A percentile compares a stretch with the other conserved stretches of the same genome.
Evolutionary conservation across 2,329 filamentous ascomycete genomes (phyloP).

Genomic region (Pyricularia sp.): DNA sequence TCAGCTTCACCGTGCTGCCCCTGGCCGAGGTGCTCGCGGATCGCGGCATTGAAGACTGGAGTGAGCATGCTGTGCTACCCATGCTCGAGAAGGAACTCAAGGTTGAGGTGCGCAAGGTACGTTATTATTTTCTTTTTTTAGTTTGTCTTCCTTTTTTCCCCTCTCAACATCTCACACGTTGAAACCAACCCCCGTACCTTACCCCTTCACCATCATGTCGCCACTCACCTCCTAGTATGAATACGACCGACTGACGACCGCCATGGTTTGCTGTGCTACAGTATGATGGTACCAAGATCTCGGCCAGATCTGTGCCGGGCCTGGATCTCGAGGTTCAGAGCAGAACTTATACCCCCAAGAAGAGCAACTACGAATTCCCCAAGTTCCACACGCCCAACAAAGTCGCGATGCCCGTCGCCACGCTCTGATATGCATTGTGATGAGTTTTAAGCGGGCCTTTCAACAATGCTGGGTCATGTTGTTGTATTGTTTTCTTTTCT

Average conservation of each 20-base stretch:
- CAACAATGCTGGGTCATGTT: background rate
- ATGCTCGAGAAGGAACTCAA: slow-evolving; percentile 19
- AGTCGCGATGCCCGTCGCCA: background rate
- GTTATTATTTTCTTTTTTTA: slow-evolving; percentile 5
- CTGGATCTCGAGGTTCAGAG: slow-evolving; percentile 26
- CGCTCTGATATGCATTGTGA: background rate
- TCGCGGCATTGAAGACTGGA: background rate
- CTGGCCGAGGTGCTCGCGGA: slow-evolving; percentile 13
- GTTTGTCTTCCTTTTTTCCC: background rate
- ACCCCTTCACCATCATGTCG: background rate
- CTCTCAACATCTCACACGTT: too few species aligned
- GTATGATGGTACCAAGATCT: slow-evolving; percentile 21
- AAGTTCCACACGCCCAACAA: slow-evolving; percentile 12
- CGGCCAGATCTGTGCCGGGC: slow-evolving; percentile 20
- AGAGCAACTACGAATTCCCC: slow-evolving; percentile 14
- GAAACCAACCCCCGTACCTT: background rate
- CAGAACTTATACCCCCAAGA: slow-evolving; percentile 12
- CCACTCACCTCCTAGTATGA: background rate
- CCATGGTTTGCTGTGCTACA: slow-evolving; percentile 8
- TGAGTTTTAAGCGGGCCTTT: too few species aligned
- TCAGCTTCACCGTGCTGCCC: slow-evolving; percentile 21
- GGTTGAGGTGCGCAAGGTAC: slow-evolving; percentile 15
- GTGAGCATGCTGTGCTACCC: slow-evolving; percentile 17
- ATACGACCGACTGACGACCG: background rate
- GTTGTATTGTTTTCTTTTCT: background rate